phyloP scores from a whole-genome alignment of 495 filamentous ascomycete species.

The Bathelium albidoporum region DNA sequence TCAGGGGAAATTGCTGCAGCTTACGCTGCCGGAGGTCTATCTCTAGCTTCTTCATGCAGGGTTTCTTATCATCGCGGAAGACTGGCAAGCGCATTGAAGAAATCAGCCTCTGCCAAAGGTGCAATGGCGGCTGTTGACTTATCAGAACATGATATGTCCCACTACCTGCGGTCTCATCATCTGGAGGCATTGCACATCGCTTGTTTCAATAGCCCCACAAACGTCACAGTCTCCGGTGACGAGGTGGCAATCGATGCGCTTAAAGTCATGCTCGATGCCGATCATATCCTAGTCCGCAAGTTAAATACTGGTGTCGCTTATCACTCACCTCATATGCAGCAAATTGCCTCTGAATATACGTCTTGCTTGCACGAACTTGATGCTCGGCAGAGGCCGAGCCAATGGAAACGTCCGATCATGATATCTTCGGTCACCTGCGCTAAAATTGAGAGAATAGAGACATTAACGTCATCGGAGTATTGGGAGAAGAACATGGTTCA shows the following conservation, averaged over 20 bases:
- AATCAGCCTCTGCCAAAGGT: not conserved
- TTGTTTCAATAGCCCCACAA: conserved; percentile 46
- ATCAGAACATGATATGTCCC: not conserved
- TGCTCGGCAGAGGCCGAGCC: not conserved
- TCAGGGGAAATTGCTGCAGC: conserved; percentile 56
- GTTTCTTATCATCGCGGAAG: conserved; percentile 35
- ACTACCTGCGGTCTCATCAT: not conserved
- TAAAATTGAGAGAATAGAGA: not conserved
- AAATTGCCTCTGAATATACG: conserved; percentile 2
- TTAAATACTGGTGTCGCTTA: conserved; percentile 50
- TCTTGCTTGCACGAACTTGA: not conserved
- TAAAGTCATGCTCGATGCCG: conserved; percentile 33
- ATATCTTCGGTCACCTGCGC: not conserved
- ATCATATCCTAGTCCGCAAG: conserved; percentile 41
- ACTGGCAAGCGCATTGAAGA: not conserved
- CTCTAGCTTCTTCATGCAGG: conserved; percentile 34
- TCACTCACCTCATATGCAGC: conserved; percentile 53
- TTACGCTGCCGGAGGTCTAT: conserved; percentile 45
- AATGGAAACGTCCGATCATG: not conserved
- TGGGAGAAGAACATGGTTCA: conserved; percentile 14
- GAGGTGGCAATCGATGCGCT: conserved; percentile 39
- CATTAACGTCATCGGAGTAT: not conserved
- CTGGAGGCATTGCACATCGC: not conserved
- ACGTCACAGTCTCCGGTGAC: conserved; percentile 51
- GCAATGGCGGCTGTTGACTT: conserved; percentile 21